Base-by-base conservation (phyloP, 2,329 filamentous ascomycete genomes). In the Clonostachys solani region DNA sequence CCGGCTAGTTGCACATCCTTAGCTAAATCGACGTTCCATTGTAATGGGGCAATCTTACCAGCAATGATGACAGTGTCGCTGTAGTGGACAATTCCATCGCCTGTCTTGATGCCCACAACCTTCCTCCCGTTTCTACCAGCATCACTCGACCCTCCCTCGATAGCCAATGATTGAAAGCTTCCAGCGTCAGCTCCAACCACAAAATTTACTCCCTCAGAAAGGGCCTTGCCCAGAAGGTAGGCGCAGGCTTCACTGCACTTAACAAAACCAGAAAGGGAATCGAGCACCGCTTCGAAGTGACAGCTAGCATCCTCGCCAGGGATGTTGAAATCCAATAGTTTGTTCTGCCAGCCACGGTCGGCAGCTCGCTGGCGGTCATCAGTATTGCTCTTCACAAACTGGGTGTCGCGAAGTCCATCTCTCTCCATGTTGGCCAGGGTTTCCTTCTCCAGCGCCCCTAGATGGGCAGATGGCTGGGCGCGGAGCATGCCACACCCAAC, bases 401-500 rank as follows among this genome's bases (percentile, higher is more conserved):
- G 56, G 1, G 53, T 54, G 19, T 52, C 41, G 10, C 56, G 49
- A 6, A 60, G 38, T 12, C 57, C 55, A 12, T 56, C 53, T 5
- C 56, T 55, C 40, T 55, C 45, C 50, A 59, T 56, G 47, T 53
- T 58, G 9, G 41, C 48, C 17, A 59, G 46, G 1, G 54, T 60
- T 41, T 60, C 57, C 40, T 49, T 49, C 42, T 60, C 57, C 15
- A 59, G 47, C 3, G 46, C 47, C 3, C 52, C 52, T 5, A 60
- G 49, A 6, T 50, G 41, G 6, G 45, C 51, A 1, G 52, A 40
- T 1, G 57, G 56, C 47, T 60, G 57, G 5, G 58, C 56, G 8
- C 57, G 56, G 6, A 60, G 53, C 57, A 60, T 60, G n/a, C 57
- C 56, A 34, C 50, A 51, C 12, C 40, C 46, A 13, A 51, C 49